phyloP scores from a whole-genome alignment of 2,329 filamentous ascomycete genomes.

The Metarhizium sp. region DNA sequence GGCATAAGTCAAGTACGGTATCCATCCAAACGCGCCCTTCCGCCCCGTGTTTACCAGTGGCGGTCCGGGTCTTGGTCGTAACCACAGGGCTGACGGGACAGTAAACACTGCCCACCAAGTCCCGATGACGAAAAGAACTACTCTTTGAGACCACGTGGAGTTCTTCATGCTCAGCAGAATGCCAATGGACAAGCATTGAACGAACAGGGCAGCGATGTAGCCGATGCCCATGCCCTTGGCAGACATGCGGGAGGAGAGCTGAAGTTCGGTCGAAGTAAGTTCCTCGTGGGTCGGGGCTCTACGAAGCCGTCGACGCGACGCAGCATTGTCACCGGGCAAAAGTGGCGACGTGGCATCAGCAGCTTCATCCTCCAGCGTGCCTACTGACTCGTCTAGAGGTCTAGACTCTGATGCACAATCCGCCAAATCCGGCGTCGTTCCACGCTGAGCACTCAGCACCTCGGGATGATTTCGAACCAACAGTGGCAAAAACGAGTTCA shows the following conservation, averaged over 20 bases:
- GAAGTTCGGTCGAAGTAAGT: constrained; percentile 57
- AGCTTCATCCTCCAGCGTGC: constrained; percentile 19
- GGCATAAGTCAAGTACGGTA: constrained; percentile 68
- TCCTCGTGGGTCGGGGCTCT: constrained; percentile 34
- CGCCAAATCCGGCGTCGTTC: constrained; percentile 20
- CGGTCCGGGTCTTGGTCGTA: constrained; percentile 81
- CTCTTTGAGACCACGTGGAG: constrained; percentile 73
- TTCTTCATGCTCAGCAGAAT: constrained; percentile 66
- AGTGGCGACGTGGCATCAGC: constrained; percentile 38
- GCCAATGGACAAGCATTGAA: constrained; percentile 74
- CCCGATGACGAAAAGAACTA: constrained; percentile 81
- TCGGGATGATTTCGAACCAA: constrained; percentile 77
- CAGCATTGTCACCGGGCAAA: constrained; percentile 22
- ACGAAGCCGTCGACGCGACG: constrained; percentile 21
- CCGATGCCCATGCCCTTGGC: constrained; percentile 90
- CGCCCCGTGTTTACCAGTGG: constrained; percentile 48
- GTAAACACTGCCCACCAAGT: constrained; percentile 91
- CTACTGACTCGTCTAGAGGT: constrained; percentile 22
- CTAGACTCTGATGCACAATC: constrained; percentile 24
- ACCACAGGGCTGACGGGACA: constrained; percentile 77
- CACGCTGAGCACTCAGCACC: constrained; percentile 20
- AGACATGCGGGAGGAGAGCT: constrained; percentile 82
- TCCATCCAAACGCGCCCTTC: constrained; percentile 35
- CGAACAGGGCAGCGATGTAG: constrained; percentile 75
- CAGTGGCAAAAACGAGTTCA: constrained; percentile 91